Percentiles rank a stretch among this genome's conserved stretches.
Conservation (phyloP, 208 protist species). For the Leishmania tropica region DNA sequence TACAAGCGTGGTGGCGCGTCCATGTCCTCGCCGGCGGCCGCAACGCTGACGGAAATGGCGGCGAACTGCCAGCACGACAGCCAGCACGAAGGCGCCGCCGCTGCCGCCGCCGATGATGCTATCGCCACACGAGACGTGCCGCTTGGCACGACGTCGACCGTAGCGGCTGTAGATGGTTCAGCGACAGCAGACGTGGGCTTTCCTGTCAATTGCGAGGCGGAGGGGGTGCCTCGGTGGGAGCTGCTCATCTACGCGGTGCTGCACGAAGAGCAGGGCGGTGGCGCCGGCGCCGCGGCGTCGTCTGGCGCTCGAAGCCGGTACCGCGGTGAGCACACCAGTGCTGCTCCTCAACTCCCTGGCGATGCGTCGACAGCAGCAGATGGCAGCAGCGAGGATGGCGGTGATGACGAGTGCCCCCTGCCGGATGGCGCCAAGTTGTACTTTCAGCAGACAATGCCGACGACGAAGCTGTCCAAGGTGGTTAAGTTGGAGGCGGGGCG, state of each 20-base stretch:
- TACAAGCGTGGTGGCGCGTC: not conserved
- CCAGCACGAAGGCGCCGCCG: constrained; percentile 4
- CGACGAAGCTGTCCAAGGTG: constrained; percentile 61
- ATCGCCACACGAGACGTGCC: too few relatives aligned
- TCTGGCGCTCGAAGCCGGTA: not conserved
- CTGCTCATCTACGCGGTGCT: constrained; percentile 45
- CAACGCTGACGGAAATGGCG: not conserved
- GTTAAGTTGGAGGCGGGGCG: constrained; percentile 76
- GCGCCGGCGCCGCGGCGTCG: not conserved
- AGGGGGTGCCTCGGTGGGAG: constrained; percentile 67
- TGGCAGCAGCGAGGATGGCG: not conserved
- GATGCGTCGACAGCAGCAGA: not conserved
- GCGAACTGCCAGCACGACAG: constrained; percentile 2
- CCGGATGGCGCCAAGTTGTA: constrained; percentile 18
- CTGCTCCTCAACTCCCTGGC: not conserved
- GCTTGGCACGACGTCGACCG: not conserved
- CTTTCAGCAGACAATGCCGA: constrained; percentile 54
- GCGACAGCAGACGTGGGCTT: not conserved
- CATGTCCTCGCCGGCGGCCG: not conserved
- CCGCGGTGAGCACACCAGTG: not conserved
- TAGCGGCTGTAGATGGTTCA: not conserved
- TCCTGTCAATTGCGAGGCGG: constrained; percentile 13
- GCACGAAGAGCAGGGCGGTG: constrained; percentile 7
- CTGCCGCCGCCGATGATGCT: constrained; percentile 2
- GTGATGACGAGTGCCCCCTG: constrained; percentile 25